A percentile compares a stretch with the other conserved stretches of the same genome.
These are phyloP conservation scores for Tilletia setariae DNA, from an alignment of 1,284 basidiomycete species.

Conservation along the genomic window DNA sequence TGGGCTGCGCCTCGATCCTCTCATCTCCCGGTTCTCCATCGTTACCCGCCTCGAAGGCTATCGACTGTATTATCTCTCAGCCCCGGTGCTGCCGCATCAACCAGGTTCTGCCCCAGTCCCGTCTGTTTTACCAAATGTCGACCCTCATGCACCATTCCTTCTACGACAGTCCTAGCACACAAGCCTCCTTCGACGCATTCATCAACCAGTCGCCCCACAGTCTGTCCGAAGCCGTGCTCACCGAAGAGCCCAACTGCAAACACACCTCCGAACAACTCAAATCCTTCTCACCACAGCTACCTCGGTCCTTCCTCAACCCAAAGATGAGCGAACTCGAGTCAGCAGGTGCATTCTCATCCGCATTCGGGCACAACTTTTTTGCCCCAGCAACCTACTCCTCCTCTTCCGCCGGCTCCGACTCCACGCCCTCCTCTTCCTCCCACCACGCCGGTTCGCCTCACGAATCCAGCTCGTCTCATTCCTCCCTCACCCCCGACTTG, in stretches of 20 bases:
- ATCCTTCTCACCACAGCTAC: neutral
- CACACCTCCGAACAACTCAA: neutral
- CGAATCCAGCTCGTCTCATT: neutral
- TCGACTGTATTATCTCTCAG: no score
- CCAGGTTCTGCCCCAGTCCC: no score
- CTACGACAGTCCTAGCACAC: constrained; percentile 4
- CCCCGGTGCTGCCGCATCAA: no score
- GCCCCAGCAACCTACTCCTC: neutral
- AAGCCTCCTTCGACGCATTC: constrained; percentile 4
- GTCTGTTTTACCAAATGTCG: neutral
- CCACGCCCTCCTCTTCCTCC: constrained; percentile 9
- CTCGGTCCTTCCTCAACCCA: neutral
- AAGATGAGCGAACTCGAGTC: neutral
- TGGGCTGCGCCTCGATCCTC: no score
- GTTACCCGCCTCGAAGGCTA: no score
- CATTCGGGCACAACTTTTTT: constrained; percentile 1
- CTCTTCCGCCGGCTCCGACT: neutral
- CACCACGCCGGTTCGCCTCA: neutral
- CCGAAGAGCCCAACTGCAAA: neutral
- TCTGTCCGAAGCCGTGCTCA: neutral
- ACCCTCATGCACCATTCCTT: neutral
- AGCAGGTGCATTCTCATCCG: no score
- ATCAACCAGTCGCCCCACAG: constrained; percentile 11
- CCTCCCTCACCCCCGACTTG: constrained; percentile 1
- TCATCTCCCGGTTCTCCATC: no score